Base-by-base conservation (phyloP, 768 basidiomycete genomes). In the Boletellus ananas region DNA sequence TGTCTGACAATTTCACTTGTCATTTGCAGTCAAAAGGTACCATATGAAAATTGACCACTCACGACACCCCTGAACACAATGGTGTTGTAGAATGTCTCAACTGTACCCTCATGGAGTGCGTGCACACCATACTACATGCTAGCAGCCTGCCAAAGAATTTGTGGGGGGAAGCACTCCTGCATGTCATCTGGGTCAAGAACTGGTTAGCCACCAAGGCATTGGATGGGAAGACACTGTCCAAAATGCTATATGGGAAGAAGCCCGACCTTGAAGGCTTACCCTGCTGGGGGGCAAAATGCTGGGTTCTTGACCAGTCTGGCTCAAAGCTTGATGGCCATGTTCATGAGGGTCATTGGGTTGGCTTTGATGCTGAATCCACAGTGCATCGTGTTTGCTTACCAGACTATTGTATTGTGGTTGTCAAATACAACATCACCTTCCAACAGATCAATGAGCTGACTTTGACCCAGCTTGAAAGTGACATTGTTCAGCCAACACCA, bases 331-430 rank as follows among this genome's bases (percentile, higher is more conserved):
- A 64, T 5, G 48, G 57, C 16, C 34, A 55, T 13, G 58, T 57
- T 6, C 37, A 57, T 4, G 56, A 66, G 20, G 70, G 69, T 1
- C 50, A 52, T 10, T 76, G 68, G 67, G 54, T 75, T 11, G 70
- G 74, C 0, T 70, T 65, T 56, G 66, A 72, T 51, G 46, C 61
- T 2, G 53, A 68, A 20, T 68, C 64, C 45, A 66, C 61, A n/a
- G 67, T 62, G 0, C 63, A 68, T 31, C 56, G 57, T 0, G 61
- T 73, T 17, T 74, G 72, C 48, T 66, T 66, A 58, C 55, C 65
- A 4, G 51, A 60, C 9, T 49, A 48, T 34, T 43, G 47, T 6
- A 43, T 41, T 0, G 57, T 72, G 17, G 60, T 58, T 1, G 63
- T 70, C 6, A 65, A 73, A 56, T 58, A 62, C 10, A 70, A 68